A percentile compares a stretch with the other conserved stretches of the same genome.
phyloP scores from a whole-genome alignment of 208 protist genomes.

The Crithidia brevicula region DNA sequence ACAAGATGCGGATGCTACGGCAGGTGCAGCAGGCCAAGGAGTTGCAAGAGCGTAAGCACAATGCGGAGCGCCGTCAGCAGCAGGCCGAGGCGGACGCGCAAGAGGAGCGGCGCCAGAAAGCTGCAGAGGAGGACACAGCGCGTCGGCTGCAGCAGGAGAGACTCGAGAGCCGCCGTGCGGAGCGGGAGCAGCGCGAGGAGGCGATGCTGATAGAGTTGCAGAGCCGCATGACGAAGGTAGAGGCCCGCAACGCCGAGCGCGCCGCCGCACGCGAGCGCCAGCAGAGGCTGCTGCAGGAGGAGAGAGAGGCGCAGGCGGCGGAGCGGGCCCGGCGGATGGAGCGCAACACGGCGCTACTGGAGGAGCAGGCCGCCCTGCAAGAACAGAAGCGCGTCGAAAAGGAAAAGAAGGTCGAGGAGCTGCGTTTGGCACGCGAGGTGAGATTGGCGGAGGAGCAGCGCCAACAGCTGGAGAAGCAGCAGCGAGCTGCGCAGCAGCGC shows the following conservation, averaged over 20 bases:
- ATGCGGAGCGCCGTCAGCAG: conserved; percentile 46
- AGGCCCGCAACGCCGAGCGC: conserved; percentile 48
- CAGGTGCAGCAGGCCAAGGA: conserved; percentile 57
- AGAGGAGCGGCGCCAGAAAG: conserved; percentile 33
- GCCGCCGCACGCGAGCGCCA: conserved; percentile 55
- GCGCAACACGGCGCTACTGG: conserved; percentile 47
- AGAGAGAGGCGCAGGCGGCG: conserved; percentile 46
- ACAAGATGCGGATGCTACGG: conserved; percentile 53
- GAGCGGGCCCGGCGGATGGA: conserved; percentile 66
- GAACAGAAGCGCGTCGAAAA: conserved; percentile 55
- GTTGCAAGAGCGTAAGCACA: conserved; percentile 38
- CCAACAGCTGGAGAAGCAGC: conserved; percentile 45
- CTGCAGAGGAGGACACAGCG: conserved; percentile 38
- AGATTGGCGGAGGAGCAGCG: conserved; percentile 43
- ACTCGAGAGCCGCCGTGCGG: conserved; percentile 46
- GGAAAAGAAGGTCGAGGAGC: conserved; percentile 51
- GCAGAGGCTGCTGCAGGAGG: conserved; percentile 29
- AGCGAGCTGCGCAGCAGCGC: conserved; percentile 46
- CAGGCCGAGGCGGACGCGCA: conserved; percentile 59
- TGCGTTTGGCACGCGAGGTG: conserved; percentile 39
- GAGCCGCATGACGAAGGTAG: conserved; percentile 56
- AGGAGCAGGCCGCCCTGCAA: conserved; percentile 38
- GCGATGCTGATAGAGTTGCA: conserved; percentile 47
- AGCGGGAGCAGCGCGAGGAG: conserved; percentile 56
- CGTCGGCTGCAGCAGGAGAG: conserved; percentile 51